Conservation (phyloP, 371 early-diverging fungal genomes). For the Capillidium rhysosporum region DNA sequence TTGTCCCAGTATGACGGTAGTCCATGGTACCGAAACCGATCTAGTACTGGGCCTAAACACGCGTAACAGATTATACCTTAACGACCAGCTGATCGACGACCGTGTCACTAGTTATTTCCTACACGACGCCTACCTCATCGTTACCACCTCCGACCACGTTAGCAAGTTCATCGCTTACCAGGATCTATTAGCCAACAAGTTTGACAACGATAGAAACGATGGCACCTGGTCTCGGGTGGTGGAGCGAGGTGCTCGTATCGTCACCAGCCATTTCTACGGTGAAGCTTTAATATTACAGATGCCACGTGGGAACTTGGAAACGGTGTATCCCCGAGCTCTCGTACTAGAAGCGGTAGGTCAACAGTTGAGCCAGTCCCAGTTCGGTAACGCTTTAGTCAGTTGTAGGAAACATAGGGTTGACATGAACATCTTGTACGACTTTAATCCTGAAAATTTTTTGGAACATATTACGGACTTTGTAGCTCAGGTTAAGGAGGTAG, state of each 20-base stretch:
- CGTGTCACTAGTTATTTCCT: constrained; percentile 75
- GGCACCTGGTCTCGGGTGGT: constrained; percentile 20
- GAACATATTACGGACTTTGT: constrained; percentile 46
- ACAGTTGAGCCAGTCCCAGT: background rate
- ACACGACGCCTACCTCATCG: constrained; percentile 59
- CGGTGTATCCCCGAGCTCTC: constrained; percentile 81
- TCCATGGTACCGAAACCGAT: no score
- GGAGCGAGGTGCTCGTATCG: constrained; percentile 78
- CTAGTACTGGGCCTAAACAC: constrained; percentile 40
- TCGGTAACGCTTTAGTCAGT: constrained; percentile 38
- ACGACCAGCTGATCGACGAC: constrained; percentile 37
- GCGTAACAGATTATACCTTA: constrained; percentile 62
- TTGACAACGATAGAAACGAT: background rate
- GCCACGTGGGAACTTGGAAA: constrained; percentile 94
- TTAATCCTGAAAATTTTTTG: constrained; percentile 43
- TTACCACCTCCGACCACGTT: constrained; percentile 68
- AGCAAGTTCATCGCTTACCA: constrained; percentile 27
- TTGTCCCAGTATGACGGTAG: no score
- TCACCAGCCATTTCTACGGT: constrained; percentile 45
- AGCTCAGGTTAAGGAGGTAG: constrained; percentile 53
- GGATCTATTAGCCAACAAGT: background rate
- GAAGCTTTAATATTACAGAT: constrained; percentile 39
- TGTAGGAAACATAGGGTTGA: constrained; percentile 88
- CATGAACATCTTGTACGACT: constrained; percentile 71
- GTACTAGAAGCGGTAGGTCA: constrained; percentile 64